Conservation (phyloP, 345 rosid genomes). For the Gossypium mustelinum region DNA sequence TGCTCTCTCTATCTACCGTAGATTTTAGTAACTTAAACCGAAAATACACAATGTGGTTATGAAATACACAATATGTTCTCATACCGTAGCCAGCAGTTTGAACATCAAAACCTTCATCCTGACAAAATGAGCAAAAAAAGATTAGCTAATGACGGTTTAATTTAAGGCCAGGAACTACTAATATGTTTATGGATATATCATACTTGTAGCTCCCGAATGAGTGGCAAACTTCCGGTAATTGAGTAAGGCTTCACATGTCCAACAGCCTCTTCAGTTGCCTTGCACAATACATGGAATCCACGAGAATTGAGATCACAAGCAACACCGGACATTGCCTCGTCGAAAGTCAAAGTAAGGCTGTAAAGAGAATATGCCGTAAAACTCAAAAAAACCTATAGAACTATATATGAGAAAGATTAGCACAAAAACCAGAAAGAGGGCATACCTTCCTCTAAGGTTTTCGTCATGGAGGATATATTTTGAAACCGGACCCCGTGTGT, state of each 20-base stretch:
- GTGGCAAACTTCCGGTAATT: conserved; percentile 89
- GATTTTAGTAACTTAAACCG: neutral
- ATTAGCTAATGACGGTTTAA: neutral
- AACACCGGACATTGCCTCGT: conserved; percentile 76
- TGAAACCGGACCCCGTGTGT: conserved; percentile 79
- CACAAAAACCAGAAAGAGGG: neutral
- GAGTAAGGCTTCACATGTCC: conserved; percentile 94
- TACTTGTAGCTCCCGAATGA: conserved; percentile 82
- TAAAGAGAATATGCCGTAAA: conserved; percentile 10
- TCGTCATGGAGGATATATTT: conserved; percentile 76
- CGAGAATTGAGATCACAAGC: conserved; percentile 88
- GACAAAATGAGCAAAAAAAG: conserved; percentile 9
- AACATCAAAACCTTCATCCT: conserved; percentile 98
- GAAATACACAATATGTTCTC: conserved; percentile 4
- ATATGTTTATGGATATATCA: conserved; percentile 6
- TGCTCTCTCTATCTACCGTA: neutral
- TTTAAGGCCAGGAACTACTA: neutral
- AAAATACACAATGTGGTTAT: neutral
- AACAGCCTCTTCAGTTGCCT: conserved; percentile 87
- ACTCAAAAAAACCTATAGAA: neutral
- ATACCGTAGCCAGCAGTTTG: conserved; percentile 91
- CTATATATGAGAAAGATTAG: neutral
- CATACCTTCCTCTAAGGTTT: conserved; percentile 76
- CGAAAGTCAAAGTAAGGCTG: conserved; percentile 73
- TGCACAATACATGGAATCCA: conserved; percentile 78